Percentiles rank a stretch among this genome's conserved stretches.
Conservation (phyloP, 345 rosid species). For the Geranium brycei region DNA sequence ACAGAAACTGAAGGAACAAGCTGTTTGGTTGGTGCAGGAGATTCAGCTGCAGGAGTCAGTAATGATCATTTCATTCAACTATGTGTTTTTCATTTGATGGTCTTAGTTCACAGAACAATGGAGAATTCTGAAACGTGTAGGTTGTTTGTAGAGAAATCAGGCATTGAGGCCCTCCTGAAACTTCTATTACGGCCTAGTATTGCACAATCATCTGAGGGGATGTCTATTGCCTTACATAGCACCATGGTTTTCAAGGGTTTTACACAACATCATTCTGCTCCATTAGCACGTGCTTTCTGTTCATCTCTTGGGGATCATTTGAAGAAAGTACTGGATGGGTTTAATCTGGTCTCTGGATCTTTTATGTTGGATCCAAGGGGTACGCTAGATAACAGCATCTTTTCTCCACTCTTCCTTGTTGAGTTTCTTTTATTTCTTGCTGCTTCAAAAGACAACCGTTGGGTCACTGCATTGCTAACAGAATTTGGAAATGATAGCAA, state of each 20-base stretch:
- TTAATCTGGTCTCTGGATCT: constrained; percentile 39
- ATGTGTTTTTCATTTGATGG: constrained; percentile 84
- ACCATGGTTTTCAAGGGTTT: constrained; percentile 96
- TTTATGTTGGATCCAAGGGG: constrained; percentile 61
- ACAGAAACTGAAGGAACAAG: constrained; percentile 38
- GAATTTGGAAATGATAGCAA: constrained; percentile 76
- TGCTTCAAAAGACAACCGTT: constrained; percentile 86
- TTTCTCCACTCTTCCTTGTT: constrained; percentile 73
- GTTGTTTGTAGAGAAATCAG: constrained; percentile 87
- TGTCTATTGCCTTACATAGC: constrained; percentile 89
- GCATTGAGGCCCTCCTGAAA: constrained; percentile 79
- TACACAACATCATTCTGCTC: constrained; percentile 80
- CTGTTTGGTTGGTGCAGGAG: constrained; percentile 34
- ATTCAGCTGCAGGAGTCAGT: constrained; percentile 33
- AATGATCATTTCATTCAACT: constrained; percentile 81
- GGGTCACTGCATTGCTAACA: constrained; percentile 77
- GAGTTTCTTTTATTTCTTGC: constrained; percentile 91
- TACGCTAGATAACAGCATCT: constrained; percentile 42
- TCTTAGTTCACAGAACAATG: constrained; percentile 84
- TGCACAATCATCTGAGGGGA: constrained; percentile 91
- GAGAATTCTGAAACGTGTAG: constrained; percentile 91
- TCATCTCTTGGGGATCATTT: constrained; percentile 64
- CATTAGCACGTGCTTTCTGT: constrained; percentile 86
- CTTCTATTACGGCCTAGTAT: constrained; percentile 74
- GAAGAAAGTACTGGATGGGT: constrained; percentile 52